Evolutionary conservation across 2,329 filamentous ascomycete genomes (phyloP), one percentile per base, ranked within the genome.

Genomic region (Nothopassalora personata): DNA sequence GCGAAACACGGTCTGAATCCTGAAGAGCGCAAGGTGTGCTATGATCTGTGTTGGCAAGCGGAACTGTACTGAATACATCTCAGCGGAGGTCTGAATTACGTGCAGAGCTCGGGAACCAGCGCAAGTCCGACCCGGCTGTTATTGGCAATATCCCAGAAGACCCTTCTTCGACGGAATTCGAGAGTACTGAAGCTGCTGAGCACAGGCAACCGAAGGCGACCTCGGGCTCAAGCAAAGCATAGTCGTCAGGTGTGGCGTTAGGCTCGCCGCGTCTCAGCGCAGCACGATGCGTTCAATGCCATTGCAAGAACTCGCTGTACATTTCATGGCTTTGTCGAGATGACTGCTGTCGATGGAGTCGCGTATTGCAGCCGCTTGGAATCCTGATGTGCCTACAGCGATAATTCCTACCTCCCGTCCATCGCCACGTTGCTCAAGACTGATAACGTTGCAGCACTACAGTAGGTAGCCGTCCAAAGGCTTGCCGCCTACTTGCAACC

Each of bases 151-250:
- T 79, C 11, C 77, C 77, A 1, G 64, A 71, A 43, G 73, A 72
- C 11, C 77, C 77, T 28, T 74, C 72, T 1, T 74, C 77, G 0
- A 76, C 78, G 49, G 77, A 79, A 61, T 72, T 79, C 2, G 74
- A 75, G 56, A 71, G 60, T 70, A 53, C 61, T 19, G 63, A 53
- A 11, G 60, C 58, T 13, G 53, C 30, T n/a, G 46, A 57, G 23
- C 43, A 55, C 19, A 27, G 11, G 3, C 49, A 51, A n/a, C 11
- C n/a, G 30, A 51, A 51, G 30, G 30, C 28, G 10, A 5, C 46
- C 1, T 28, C 8, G 7, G 46, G 28, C 23, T 5, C 46, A 19
- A 28, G 28, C 8, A 30, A 51, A 31, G 45, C 31, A 9, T 45
- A 19, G 33, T 4, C n/a, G 54, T 36, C 34, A 47, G 6, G 31